phyloP scores from a whole-genome alignment of 352 stramenopile species.

The Globisporangium viniferum region DNA sequence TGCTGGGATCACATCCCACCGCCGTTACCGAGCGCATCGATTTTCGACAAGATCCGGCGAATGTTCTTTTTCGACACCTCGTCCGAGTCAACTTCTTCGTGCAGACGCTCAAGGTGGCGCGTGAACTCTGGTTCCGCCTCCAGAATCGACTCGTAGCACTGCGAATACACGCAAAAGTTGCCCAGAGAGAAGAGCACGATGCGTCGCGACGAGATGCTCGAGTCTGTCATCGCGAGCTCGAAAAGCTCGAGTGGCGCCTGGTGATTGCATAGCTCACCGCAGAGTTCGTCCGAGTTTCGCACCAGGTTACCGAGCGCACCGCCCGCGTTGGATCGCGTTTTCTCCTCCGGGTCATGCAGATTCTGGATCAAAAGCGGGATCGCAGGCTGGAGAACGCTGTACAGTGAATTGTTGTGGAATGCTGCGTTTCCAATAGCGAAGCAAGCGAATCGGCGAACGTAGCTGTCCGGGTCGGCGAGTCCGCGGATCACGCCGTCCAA shows the following conservation, averaged over 20 bases:
- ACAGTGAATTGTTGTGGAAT: constrained; percentile 86
- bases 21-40: constrained; percentile 27
- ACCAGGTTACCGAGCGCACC: constrained; percentile 92
- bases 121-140: constrained; percentile 38
- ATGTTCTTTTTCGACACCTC: constrained; percentile 73
- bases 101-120: constrained; percentile 40
- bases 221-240: constrained; percentile 57
- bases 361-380: constrained; percentile 74
- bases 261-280: constrained; percentile 52
- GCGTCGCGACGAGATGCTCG: constrained; percentile 52
- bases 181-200: constrained; percentile 92
- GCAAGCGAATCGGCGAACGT: constrained; percentile 89
- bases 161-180: constrained; percentile 82
- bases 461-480: constrained; percentile 66
- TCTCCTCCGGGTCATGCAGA: constrained; percentile 76
- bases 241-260: constrained; percentile 74
- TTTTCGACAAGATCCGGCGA: constrained; percentile 57
- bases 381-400: constrained; percentile 52
- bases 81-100: constrained; percentile 63
- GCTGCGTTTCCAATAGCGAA: constrained; percentile 94
- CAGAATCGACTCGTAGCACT: constrained; percentile 61
- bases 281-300: constrained; percentile 84
- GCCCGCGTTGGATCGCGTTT: constrained; percentile 90
- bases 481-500: constrained; percentile 57
- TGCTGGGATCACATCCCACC: not conserved